phyloP scores from a whole-genome alignment of 768 basidiomycete species.

The Gloeostereum incarnatum region DNA sequence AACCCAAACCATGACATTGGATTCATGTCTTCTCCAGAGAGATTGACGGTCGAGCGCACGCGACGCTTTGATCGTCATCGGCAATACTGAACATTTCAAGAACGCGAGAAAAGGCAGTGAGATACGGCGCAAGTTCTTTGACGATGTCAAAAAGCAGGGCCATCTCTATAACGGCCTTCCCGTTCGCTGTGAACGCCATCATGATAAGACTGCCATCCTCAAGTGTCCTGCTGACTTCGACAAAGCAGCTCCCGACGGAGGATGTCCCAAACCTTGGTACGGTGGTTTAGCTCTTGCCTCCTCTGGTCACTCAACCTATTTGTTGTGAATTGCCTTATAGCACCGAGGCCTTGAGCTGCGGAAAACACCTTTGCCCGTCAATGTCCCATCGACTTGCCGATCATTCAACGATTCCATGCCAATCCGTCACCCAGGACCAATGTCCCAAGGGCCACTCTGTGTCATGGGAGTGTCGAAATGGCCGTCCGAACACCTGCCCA shows the following conservation, averaged over 20 bases:
- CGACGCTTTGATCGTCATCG: constrained; percentile 54
- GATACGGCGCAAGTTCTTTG: constrained; percentile 42
- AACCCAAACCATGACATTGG: constrained; percentile 49
- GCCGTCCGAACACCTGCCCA: constrained; percentile 24
- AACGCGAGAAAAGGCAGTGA: constrained; percentile 38
- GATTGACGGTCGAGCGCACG: constrained; percentile 66
- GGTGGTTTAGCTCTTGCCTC: constrained; percentile 7
- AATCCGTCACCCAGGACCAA: constrained; percentile 18
- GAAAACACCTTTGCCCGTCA: constrained; percentile 42
- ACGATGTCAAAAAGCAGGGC: constrained; percentile 25
- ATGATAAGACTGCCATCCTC: constrained; percentile 26
- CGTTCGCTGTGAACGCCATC: constrained; percentile 46
- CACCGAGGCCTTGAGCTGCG: constrained; percentile 36
- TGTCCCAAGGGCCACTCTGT: constrained; percentile 38
- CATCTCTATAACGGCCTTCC: constrained; percentile 55
- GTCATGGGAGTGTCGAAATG: constrained; percentile 33
- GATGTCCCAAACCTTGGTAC: constrained; percentile 53
- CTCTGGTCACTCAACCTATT: no score
- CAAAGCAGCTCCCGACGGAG: constrained; percentile 45
- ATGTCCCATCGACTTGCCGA: constrained; percentile 51
- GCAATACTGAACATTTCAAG: constrained; percentile 51
- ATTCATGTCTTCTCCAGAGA: constrained; percentile 62
- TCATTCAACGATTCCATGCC: constrained; percentile 46
- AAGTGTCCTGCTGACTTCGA: constrained; percentile 39
- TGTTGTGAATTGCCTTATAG: constrained; percentile 19